A percentile compares a stretch with the other conserved stretches of the same genome.
phyloP scores from a whole-genome alignment of 176 grass and related monocot species.

The Zizania latifolia region DNA sequence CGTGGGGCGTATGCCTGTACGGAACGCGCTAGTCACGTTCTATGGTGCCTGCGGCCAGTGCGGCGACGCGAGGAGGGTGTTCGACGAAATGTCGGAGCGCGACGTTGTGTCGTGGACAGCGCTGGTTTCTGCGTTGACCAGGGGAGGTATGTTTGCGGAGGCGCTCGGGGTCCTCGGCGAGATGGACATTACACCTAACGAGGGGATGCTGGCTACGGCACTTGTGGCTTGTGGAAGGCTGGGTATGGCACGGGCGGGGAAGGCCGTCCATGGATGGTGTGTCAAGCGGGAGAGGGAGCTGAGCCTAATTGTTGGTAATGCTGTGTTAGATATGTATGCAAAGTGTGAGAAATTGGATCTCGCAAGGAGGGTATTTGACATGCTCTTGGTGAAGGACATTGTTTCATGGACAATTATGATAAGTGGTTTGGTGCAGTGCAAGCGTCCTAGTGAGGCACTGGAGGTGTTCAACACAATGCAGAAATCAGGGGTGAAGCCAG shows the following conservation, averaged over 20 bases:
- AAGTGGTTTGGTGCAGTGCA: constrained; percentile 48
- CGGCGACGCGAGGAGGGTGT: constrained; percentile 26
- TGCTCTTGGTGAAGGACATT: constrained; percentile 26
- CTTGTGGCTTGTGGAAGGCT: no score
- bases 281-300: constrained; percentile 22
- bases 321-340: constrained; percentile 41
- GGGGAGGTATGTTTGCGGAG: constrained; percentile 12
- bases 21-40: constrained; percentile 39
- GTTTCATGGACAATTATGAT: constrained; percentile 50
- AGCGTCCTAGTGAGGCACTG: constrained; percentile 25
- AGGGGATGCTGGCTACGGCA: constrained; percentile 18
- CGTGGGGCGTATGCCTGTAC: constrained; percentile 11
- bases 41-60: constrained; percentile 16
- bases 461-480: constrained; percentile 43
- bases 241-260: background rate
- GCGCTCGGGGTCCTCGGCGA: constrained; percentile 15
- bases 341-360: constrained; percentile 42
- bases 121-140: constrained; percentile 29
- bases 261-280: constrained; percentile 24
- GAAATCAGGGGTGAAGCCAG: constrained; percentile 29
- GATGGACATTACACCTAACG: constrained; percentile 29
- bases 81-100: constrained; percentile 43
- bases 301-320: constrained; percentile 31
- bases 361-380: constrained; percentile 28
- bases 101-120: constrained; percentile 49